These are phyloP conservation scores for Hypomyces perniciosus DNA, from an alignment of 2,329 filamentous ascomycete genomes.

Conservation along the genomic window DNA sequence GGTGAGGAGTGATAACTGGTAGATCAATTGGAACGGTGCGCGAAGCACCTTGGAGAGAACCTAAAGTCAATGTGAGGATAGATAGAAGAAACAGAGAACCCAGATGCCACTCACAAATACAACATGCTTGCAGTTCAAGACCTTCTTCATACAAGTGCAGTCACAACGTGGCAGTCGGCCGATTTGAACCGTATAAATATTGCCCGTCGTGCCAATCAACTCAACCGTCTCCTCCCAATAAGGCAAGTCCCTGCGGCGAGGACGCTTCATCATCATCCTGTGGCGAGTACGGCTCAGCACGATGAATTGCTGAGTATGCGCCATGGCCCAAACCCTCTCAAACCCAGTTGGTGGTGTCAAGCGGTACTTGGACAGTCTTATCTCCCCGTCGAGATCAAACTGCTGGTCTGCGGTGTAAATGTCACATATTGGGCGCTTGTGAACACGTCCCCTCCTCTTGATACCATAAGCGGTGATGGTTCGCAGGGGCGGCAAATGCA, in stretches of 20 bases:
- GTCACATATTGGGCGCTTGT: no score
- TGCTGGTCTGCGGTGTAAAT: no score
- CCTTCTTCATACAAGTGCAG: conserved; percentile 48
- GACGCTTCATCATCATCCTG: no score
- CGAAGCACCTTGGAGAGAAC: conserved; percentile 55
- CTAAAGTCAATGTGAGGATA: conserved; percentile 20
- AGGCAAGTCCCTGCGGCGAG: background rate
- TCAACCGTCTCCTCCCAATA: conserved; percentile 44
- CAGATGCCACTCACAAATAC: conserved; percentile 42
- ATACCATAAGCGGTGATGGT: no score
- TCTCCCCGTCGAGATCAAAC: no score
- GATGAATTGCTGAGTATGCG: no score
- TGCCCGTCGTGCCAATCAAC: conserved; percentile 59
- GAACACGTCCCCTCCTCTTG: no score
- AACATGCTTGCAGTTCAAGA: conserved; percentile 60
- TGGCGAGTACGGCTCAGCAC: no score
- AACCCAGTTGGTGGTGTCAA: no score
- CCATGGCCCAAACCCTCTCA: no score
- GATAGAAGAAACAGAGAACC: background rate
- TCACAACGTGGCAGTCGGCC: conserved; percentile 45
- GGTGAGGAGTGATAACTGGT: conserved; percentile 55
- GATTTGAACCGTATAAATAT: conserved; percentile 56
- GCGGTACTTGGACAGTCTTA: no score
- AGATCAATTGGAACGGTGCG: conserved; percentile 49
- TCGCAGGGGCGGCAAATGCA: no score